Evolutionary conservation across 108 stramenopile genomes (phyloP), one percentile per base, ranked within the genome.

Genomic region (Nitzschia putrida): DNA sequence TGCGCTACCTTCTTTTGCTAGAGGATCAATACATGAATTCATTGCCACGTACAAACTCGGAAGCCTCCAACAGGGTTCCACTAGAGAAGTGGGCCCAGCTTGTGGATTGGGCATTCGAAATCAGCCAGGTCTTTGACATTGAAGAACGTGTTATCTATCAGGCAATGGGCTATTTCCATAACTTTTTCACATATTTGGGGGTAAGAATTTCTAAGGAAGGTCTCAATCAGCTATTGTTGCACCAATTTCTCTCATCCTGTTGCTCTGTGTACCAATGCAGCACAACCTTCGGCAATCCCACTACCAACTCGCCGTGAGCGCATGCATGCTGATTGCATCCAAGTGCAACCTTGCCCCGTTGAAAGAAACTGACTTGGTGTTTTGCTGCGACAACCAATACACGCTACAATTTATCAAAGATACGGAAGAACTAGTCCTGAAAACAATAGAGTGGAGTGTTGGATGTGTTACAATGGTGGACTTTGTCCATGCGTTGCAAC

Each of bases 81-180:
- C n/a, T n/a, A n/a, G n/a, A n/a, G n/a, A n/a, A n/a, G n/a, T 57
- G 65, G 65, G 65, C 57, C n/a, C 39, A 60, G 55, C 25, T 80
- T 16, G 69, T 75, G 8, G 80, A 80, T 53, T 80, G 74, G 74
- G 26, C 71, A 21, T 58, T 70, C 37, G 80, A 80, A 64, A 57
- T 80, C 18, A 49, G 37, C 10, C 59, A 61, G 20, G 69, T 69
- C 47, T 80, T 80, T 39, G 57, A 66, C 13, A 52, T 80, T 41
- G 53, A 54, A 21, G 59, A 71, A 47, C 42, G 44, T 20, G 40
- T 52, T 7, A 39, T 61, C 26, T 80, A 71, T 54, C 74, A 66
- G 38, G 73, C 80, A 7, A 80, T 80, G 73, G 64, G 26, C 6
- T 45, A 65, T 3, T 61, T 80, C 52, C 68, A 68, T 40, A 39